These are phyloP conservation scores for Chloranthus sessilifolius DNA, from an alignment of 164 flowering plant species.

Conservation along the genomic window DNA sequence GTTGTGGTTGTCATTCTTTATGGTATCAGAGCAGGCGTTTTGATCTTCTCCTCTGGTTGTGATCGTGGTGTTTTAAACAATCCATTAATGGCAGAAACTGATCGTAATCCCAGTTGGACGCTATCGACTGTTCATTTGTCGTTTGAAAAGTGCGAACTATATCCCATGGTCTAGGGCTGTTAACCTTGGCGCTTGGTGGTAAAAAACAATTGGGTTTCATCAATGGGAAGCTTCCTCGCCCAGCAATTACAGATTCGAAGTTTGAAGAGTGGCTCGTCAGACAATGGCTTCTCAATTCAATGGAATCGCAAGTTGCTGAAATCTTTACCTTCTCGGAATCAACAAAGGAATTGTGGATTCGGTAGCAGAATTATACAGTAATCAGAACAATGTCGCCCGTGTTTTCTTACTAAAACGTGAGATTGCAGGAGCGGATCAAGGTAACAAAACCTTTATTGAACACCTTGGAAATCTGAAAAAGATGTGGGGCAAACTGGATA, in stretches of 20 bases:
- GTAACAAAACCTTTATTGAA: conserved; percentile 5
- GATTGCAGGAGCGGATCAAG: conserved; percentile 4
- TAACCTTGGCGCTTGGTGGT: not conserved
- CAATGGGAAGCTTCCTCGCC: not conserved
- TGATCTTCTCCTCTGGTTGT: too few species aligned
- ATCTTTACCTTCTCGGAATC: conserved; percentile 3
- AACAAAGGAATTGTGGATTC: conserved; percentile 1
- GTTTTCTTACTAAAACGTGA: conserved; percentile 4
- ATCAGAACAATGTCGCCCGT: not conserved
- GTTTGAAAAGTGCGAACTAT: not conserved
- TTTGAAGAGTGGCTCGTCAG: not conserved
- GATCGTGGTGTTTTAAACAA: too few species aligned
- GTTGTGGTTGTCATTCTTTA: too few species aligned
- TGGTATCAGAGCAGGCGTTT: too few species aligned
- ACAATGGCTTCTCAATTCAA: not conserved
- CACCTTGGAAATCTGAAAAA: conserved; percentile 13
- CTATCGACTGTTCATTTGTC: not conserved
- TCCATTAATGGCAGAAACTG: not conserved
- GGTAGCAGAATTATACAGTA: not conserved
- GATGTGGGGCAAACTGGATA: conserved; percentile 11
- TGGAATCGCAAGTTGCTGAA: conserved; percentile 4
- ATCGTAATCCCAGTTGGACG: not conserved
- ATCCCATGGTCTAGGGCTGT: not conserved
- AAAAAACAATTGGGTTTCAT: conserved; percentile 1
- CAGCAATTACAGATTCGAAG: not conserved